phyloP scores from a whole-genome alignment of 768 basidiomycete species.

The Panaeolus papilionaceus region DNA sequence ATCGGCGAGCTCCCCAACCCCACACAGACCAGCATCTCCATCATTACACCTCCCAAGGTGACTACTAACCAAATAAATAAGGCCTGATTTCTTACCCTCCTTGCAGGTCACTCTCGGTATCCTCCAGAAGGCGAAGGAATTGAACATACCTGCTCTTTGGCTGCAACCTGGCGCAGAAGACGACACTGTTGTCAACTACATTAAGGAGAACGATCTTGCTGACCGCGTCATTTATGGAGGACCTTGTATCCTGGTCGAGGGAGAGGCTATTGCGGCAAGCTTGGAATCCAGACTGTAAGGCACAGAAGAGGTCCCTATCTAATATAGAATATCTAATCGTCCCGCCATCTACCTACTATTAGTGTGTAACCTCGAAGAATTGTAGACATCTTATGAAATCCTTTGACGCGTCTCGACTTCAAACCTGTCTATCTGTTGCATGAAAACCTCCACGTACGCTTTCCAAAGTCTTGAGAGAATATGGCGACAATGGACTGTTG shows the following conservation, averaged over 20 bases:
- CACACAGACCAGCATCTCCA: constrained; percentile 72
- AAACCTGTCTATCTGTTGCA: neutral
- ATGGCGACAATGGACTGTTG: neutral
- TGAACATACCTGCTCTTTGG: constrained; percentile 82
- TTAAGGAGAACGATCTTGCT: constrained; percentile 66
- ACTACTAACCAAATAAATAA: constrained; percentile 17
- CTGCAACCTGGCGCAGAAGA: constrained; percentile 90
- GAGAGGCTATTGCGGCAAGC: constrained; percentile 60
- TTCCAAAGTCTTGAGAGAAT: too few species aligned
- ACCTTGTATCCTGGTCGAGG: constrained; percentile 81
- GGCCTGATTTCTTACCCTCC: neutral
- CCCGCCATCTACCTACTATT: neutral
- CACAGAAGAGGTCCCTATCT: neutral
- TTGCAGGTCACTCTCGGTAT: constrained; percentile 71
- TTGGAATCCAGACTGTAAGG: constrained; percentile 14
- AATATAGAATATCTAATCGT: constrained; percentile 13
- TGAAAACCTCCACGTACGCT: neutral
- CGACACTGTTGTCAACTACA: constrained; percentile 62
- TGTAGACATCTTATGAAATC: neutral
- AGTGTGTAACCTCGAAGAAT: neutral
- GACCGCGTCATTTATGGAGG: constrained; percentile 83
- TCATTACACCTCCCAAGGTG: constrained; percentile 81
- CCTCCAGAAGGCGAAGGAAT: constrained; percentile 70
- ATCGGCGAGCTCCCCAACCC: constrained; percentile 66
- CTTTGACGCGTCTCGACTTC: neutral